Evolutionary conservation across 768 basidiomycete species (phyloP).

Genomic region (Leccinum fibrillosum): DNA sequence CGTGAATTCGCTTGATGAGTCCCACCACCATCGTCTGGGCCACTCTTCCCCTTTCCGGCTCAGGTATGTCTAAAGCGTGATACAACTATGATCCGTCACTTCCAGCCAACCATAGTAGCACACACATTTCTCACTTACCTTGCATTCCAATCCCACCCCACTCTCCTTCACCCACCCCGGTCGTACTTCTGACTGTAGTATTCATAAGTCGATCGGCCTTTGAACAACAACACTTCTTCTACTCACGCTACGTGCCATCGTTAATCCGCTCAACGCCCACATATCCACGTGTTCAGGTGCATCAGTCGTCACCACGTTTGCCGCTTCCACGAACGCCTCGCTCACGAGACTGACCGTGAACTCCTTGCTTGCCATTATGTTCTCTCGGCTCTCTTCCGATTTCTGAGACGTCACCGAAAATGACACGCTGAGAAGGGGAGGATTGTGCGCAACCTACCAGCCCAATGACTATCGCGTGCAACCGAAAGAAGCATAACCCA

Average conservation of each 20-base stretch:
- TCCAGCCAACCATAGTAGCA: neutral
- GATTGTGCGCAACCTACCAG: constrained; percentile 52
- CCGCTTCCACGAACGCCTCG: constrained; percentile 57
- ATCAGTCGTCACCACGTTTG: constrained; percentile 54
- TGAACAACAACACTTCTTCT: neutral
- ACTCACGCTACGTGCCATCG: constrained; percentile 50
- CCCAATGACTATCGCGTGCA: constrained; percentile 1
- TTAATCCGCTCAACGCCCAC: constrained; percentile 62
- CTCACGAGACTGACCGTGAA: constrained; percentile 75
- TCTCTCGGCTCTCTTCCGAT: constrained; percentile 61
- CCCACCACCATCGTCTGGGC: constrained; percentile 51
- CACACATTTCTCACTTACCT: constrained; percentile 38
- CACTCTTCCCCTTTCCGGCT: constrained; percentile 33
- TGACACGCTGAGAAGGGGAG: constrained; percentile 63
- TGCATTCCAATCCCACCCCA: constrained; percentile 59
- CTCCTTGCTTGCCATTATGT: constrained; percentile 60
- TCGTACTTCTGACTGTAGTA: constrained; percentile 41
- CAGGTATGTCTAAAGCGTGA: constrained; percentile 46
- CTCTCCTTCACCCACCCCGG: constrained; percentile 57
- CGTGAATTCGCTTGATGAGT: constrained; percentile 51
- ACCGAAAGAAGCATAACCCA: constrained; percentile 25
- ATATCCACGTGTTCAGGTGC: constrained; percentile 51
- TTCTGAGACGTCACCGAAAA: constrained; percentile 44
- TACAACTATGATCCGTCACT: constrained; percentile 39
- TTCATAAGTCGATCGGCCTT: constrained; percentile 9